Base-by-base conservation (phyloP, 208 protist genomes). In the Acanthamoeba triangularis region DNA sequence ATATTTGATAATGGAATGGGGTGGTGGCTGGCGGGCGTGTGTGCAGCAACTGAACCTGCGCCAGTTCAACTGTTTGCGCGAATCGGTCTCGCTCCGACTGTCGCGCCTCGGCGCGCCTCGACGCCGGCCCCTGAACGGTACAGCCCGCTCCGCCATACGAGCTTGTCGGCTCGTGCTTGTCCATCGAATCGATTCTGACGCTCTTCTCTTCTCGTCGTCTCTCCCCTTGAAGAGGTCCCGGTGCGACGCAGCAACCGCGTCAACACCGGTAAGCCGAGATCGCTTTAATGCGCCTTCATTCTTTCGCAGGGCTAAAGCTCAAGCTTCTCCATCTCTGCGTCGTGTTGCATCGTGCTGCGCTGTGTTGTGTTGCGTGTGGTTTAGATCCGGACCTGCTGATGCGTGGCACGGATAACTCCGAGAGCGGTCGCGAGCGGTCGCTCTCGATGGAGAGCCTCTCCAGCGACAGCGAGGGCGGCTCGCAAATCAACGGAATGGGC, bases 1-100 rank as follows among this genome's bases (percentile, higher is more conserved):
- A 63, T 87, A 56, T 87, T 59, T 47, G 28, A 87, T 35, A 7
- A 20, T 20, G 52, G 13, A 54, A 5, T 54, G 49, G 13, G 13
- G 49, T 56, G 41, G 37, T 4, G 18, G 49, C 4, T 85, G 35
- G 28, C 41, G 4, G 37, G 76, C 35, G 33, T 30, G 20, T 44
- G 8, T 80, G 41, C 41, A 91, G 84, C 84, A 91, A 91, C 35
- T 91, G 56, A 91, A 91, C 61, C 61, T 91, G 20, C 52, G 61
- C 30, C 84, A 91, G 84, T 91, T 91, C 52, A 91, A 91, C 61
- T 91, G 84, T 41, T 35, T 91, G 52, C 84, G 84, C 44, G 84
- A 91, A 41, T 91, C 84, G 20, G 84, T 91, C 35, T 91, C 84
- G 14, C 52, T 91, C 30, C 84, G 84, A 3, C 54, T 91, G 8